phyloP scores from a whole-genome alignment of 768 basidiomycete genomes.

The Cystobasidium tubakii region DNA sequence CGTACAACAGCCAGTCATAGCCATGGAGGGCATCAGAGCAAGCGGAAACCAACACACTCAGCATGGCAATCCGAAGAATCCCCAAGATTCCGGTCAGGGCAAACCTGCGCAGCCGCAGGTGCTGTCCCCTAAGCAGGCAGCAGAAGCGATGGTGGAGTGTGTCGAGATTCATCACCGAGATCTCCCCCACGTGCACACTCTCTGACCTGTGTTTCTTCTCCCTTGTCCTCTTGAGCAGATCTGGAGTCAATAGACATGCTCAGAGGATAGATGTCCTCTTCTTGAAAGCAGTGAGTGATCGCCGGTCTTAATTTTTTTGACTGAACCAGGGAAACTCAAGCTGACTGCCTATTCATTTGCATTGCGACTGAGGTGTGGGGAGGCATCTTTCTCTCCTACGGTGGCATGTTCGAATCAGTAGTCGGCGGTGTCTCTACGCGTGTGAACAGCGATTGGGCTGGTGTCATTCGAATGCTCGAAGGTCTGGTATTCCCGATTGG shows the following conservation, averaged over 20 bases:
- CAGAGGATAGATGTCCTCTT: slow-evolving; percentile 7
- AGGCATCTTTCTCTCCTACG: slow-evolving; percentile 7
- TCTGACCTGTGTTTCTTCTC: not conserved
- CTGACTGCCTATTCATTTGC: too few relatives aligned
- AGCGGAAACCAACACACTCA: too few relatives aligned
- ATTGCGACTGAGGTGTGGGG: not conserved
- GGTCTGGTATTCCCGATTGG: slow-evolving; percentile 2
- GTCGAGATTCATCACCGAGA: not conserved
- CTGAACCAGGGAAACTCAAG: not conserved
- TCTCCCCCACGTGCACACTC: not conserved
- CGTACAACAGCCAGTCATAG: too few relatives aligned
- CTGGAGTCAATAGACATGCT: slow-evolving; percentile 15
- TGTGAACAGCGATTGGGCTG: not conserved
- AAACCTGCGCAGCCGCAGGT: not conserved
- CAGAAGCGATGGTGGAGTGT: slow-evolving; percentile 13
- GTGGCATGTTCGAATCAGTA: slow-evolving; percentile 10
- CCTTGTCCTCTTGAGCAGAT: not conserved
- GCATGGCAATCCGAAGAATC: not conserved
- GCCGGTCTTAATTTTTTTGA: not conserved
- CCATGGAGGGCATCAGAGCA: too few relatives aligned
- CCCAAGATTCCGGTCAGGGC: slow-evolving; percentile 4
- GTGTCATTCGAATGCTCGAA: not conserved
- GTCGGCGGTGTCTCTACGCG: not conserved
- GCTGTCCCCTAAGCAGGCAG: not conserved
- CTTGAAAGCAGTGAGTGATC: slow-evolving; percentile 5